Conservation (phyloP, 1,139 yeast genomes). For the Hansenula sp. region DNA sequence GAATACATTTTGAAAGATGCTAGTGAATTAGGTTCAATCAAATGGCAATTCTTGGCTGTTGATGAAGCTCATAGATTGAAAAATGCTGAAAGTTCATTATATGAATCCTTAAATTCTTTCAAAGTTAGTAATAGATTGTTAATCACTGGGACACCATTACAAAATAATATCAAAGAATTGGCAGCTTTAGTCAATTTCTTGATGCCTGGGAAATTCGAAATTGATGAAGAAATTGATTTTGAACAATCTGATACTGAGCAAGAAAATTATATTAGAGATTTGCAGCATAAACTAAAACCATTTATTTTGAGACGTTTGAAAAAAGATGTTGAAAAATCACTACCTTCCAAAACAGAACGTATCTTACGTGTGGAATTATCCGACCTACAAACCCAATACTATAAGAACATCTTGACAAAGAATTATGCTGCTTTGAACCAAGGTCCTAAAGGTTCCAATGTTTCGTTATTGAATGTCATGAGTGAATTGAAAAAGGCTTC, state of each 20-base stretch:
- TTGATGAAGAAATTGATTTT: constrained; percentile 93
- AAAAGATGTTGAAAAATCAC: constrained; percentile 94
- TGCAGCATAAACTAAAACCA: constrained; percentile 84
- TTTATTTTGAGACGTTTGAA: constrained; percentile 88
- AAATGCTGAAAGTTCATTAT: constrained; percentile 88
- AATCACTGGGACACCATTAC: constrained; percentile 97
- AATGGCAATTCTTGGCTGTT: constrained; percentile 96
- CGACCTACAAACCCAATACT: constrained; percentile 92
- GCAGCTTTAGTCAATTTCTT: constrained; percentile 93
- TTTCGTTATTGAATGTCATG: constrained; percentile 87
- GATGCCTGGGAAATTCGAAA: constrained; percentile 90
- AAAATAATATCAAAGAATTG: constrained; percentile 90
- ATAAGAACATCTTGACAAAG: constrained; percentile 86
- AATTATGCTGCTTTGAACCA: constrained; percentile 89
- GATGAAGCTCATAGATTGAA: constrained; percentile 98
- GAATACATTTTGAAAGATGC: constrained; percentile 93
- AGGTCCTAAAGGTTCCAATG: constrained; percentile 75
- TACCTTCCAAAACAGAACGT: constrained; percentile 93
- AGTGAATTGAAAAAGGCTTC: constrained; percentile 95
- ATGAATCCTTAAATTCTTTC: constrained; percentile 81
- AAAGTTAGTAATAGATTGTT: constrained; percentile 79
- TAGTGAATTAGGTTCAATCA: constrained; percentile 70
- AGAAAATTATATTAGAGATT: constrained; percentile 80
- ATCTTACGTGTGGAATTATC: constrained; percentile 92
- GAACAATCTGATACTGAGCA: constrained; percentile 85